These are phyloP conservation scores for Brassica incana DNA, from an alignment of 345 rosid genomes.

Conservation along the genomic window DNA sequence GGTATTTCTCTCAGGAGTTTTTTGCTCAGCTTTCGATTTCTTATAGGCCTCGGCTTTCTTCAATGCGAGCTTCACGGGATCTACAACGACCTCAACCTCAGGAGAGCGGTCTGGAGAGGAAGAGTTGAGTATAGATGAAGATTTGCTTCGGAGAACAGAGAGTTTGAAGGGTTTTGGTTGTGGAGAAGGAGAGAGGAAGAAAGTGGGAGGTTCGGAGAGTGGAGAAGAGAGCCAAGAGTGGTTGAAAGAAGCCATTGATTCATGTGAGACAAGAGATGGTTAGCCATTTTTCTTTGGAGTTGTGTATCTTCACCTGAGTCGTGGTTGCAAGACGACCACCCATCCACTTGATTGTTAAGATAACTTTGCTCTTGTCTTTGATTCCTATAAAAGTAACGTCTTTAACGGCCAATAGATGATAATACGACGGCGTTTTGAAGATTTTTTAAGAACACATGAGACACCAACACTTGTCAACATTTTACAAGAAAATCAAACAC, in stretches of 20 bases:
- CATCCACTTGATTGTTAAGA: background rate
- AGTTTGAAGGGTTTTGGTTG: slow-evolving; percentile 38
- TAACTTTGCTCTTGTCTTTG: background rate
- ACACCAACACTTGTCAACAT: too few relatives aligned
- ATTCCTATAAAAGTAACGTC: background rate
- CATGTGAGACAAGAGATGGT: background rate
- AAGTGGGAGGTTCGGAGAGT: slow-evolving; percentile 31
- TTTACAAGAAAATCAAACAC: too few relatives aligned
- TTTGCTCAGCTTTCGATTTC: slow-evolving; percentile 35
- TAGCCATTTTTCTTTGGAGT: background rate
- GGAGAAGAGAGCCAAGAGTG: slow-evolving; percentile 50
- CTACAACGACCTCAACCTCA: slow-evolving; percentile 41
- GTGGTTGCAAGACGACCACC: background rate
- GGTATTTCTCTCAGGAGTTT: background rate
- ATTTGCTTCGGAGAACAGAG: slow-evolving; percentile 37
- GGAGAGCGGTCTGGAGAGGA: slow-evolving; percentile 30
- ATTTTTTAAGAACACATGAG: too few relatives aligned
- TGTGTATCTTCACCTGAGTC: background rate
- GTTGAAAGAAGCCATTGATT: slow-evolving; percentile 44
- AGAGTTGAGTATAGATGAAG: slow-evolving; percentile 30
- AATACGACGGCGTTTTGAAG: background rate
- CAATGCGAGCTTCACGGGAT: slow-evolving; percentile 70
- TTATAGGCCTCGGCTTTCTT: slow-evolving; percentile 63
- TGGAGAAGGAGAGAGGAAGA: slow-evolving; percentile 36
- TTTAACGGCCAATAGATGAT: background rate